Conservation (phyloP, 2,329 filamentous ascomycete genomes). For the Chaetomium sp. region DNA sequence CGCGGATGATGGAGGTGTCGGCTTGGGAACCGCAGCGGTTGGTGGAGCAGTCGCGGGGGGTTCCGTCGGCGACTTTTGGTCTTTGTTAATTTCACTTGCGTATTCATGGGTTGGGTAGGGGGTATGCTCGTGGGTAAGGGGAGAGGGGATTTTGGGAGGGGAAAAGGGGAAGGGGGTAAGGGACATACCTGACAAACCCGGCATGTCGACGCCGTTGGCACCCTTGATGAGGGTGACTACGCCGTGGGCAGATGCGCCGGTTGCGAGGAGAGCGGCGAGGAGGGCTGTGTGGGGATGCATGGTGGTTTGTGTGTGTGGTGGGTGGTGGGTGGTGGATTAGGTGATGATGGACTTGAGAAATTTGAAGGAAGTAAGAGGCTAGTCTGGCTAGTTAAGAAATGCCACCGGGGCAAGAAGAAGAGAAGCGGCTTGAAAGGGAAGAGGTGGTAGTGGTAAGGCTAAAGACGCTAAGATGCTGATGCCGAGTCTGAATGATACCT, state of each 20-base stretch:
- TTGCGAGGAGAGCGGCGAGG: slow-evolving; percentile 41
- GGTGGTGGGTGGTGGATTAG: background rate
- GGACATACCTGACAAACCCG: slow-evolving; percentile 44
- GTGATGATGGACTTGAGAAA: background rate
- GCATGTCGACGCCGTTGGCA: slow-evolving; percentile 57
- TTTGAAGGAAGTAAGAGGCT: too few species aligned
- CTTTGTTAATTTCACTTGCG: too few species aligned
- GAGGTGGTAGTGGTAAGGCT: background rate
- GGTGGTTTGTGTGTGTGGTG: background rate
- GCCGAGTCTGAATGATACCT: too few species aligned
- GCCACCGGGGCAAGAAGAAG: slow-evolving; percentile 9
- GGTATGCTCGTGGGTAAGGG: too few species aligned
- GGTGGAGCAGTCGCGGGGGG: slow-evolving; percentile 58
- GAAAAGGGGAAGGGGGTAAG: background rate
- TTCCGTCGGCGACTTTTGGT: slow-evolving; percentile 58
- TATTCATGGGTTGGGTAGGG: too few species aligned
- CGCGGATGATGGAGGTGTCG: slow-evolving; percentile 64
- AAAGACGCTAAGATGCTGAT: too few species aligned
- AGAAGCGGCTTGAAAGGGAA: background rate
- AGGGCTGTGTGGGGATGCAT: slow-evolving; percentile 33
- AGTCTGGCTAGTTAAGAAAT: background rate
- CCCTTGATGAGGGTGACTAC: slow-evolving; percentile 50
- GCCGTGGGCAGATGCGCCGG: slow-evolving; percentile 51
- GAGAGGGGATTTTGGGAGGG: too few species aligned
- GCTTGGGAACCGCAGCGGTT: slow-evolving; percentile 59